Evolutionary conservation across 208 protist species (phyloP), one percentile per base, ranked within the genome.

Genomic region (Trypanosoma theileri): DNA sequence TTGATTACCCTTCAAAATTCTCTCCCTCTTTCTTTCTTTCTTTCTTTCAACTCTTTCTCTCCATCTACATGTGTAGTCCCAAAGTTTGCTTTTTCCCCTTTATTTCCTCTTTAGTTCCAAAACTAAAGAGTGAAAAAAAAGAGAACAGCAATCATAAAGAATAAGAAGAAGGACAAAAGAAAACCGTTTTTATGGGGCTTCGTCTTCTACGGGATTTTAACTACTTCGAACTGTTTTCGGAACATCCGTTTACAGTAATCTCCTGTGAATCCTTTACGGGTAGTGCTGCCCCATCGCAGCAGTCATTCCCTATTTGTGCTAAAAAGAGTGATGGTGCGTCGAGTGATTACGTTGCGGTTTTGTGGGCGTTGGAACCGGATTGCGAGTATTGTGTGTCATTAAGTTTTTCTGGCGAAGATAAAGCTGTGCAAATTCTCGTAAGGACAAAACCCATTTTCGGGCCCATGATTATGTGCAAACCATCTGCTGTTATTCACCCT

Each of bases 331-430:
- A 59, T 26, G 41, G 9, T 16, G 21, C n/a, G 13, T n/a, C 26
- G 19, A 19, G 42, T 28, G 22, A 44, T 41, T 71, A 71, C 50
- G 21, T 28, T 16, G 66, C 58, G 28, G 64, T 58, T 4, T 28
- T 71, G 22, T 71, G 66, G 66, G 56, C 48, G 14, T 45, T 71
- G 46, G 24, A 63, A 22, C 14, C 58, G 21, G 58, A 35, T 2
- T 17, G 19, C 2, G 1, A n/a, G 0, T 65, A 71, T 53, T 8
- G 14, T 31, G 26, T 71, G 16, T 3, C 21, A n/a, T 3, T 67
- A n/a, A 26, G 28, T 1, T 6, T 6, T 35, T 35, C 28, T 35
- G 28, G 28, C 28, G 28, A 8, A 40, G 24, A 57, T 57, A 7
- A n/a, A 7, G 31, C 22, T 57, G 22, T 31, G 24, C 7, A 35